phyloP scores from a whole-genome alignment of 2,329 filamentous ascomycete species.

The Shiraia sp. region DNA sequence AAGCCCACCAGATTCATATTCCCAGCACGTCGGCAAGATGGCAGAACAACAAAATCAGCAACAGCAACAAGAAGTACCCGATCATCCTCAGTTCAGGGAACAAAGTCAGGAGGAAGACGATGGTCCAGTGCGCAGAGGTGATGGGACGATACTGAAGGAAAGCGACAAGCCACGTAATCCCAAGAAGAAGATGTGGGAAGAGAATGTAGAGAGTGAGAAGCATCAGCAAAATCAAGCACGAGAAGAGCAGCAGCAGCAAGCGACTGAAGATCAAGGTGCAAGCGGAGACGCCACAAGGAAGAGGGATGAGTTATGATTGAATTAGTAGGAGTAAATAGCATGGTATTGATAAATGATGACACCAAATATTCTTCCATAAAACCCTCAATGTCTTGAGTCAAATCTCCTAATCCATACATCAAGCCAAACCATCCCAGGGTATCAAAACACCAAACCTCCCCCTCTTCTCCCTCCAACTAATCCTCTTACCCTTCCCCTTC shows the following conservation, averaged over 20 bases:
- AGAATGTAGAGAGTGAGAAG: slow-evolving; percentile 42
- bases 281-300: slow-evolving; percentile 6
- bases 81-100: slow-evolving; percentile 30
- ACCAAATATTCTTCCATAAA: too few relatives aligned
- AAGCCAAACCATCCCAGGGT: too few relatives aligned
- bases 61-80: slow-evolving; percentile 19
- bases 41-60: slow-evolving; percentile 28
- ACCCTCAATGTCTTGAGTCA: too few relatives aligned
- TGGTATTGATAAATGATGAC: too few relatives aligned
- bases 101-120: slow-evolving; percentile 32
- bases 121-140: slow-evolving; percentile 45
- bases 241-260: slow-evolving; percentile 20
- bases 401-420: too few relatives aligned
- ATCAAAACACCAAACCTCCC: too few relatives aligned
- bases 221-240: slow-evolving; percentile 23
- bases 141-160: slow-evolving; percentile 51
- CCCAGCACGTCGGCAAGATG: slow-evolving; percentile 36
- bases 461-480: too few relatives aligned
- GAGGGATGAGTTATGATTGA: slow-evolving; percentile 34
- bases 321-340: too few relatives aligned
- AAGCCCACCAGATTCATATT: slow-evolving; percentile 40
- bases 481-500: too few relatives aligned
- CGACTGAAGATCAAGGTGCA: slow-evolving; percentile 5
- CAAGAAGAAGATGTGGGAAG: slow-evolving; percentile 67
- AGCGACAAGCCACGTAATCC: slow-evolving; percentile 54